phyloP scores from a whole-genome alignment of 1,284 basidiomycete species.

The Heterobasidion occidentale region DNA sequence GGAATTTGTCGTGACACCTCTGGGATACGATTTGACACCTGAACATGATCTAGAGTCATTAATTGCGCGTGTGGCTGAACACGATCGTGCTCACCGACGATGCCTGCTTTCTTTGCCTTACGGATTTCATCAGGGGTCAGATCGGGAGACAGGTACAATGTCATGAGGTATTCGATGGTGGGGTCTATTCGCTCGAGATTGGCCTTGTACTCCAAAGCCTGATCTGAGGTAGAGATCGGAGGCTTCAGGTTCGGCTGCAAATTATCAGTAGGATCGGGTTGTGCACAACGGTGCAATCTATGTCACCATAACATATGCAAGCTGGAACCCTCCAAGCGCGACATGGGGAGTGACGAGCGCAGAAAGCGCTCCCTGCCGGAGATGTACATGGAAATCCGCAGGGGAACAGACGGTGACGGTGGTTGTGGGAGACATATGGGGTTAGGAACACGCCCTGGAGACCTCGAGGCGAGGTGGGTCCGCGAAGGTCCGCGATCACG shows the following conservation, averaged over 20 bases:
- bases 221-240: slow-evolving; percentile 81
- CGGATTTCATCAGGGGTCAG: slow-evolving; percentile 89
- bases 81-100: slow-evolving; percentile 48
- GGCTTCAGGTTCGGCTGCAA: slow-evolving; percentile 89
- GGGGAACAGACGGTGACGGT: slow-evolving; percentile 59
- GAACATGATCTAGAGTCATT: not conserved
- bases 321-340: slow-evolving; percentile 77
- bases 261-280: slow-evolving; percentile 1
- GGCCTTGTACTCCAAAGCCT: slow-evolving; percentile 77
- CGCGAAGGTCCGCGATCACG: not conserved
- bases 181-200: slow-evolving; percentile 75
- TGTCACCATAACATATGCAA: slow-evolving; percentile 95
- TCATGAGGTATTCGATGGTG: slow-evolving; percentile 86
- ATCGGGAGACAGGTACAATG: slow-evolving; percentile 87
- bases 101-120: slow-evolving; percentile 81
- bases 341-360: slow-evolving; percentile 90
- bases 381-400: slow-evolving; percentile 96
- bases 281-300: not conserved
- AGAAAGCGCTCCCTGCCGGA: slow-evolving; percentile 82
- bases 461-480: not conserved
- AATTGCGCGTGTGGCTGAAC: too few relatives aligned
- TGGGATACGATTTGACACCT: slow-evolving; percentile 97
- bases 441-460: not conserved
- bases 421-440: slow-evolving; percentile 12
- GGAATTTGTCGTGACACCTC: slow-evolving; percentile 97